Percentiles rank a stretch among this genome's conserved stretches.
Evolutionary conservation across 805 yeast species (phyloP).

Genomic region (Metschnikowia proteae): DNA sequence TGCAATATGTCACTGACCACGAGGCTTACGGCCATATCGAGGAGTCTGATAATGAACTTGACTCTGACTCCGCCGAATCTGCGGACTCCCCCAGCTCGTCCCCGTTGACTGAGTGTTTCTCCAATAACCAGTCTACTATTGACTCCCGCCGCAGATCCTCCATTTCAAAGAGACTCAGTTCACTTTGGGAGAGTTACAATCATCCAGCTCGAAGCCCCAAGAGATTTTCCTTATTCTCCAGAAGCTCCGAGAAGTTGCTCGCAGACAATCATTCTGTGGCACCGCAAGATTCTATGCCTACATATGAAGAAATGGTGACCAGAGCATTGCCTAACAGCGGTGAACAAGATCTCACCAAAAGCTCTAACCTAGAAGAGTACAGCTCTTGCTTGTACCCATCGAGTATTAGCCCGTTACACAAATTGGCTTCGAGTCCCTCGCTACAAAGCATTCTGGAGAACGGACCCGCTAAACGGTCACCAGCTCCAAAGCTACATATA

Average conservation of each 20-base stretch:
- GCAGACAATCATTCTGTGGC: neutral
- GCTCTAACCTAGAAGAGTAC: constrained; percentile 3
- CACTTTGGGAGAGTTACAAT: constrained; percentile 20
- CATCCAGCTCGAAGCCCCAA: constrained; percentile 19
- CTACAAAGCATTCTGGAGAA: constrained; percentile 4
- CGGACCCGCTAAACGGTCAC: neutral
- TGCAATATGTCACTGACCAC: constrained; percentile 8
- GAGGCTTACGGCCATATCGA: constrained; percentile 11
- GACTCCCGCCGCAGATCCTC: constrained; percentile 16
- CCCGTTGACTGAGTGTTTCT: constrained; percentile 15
- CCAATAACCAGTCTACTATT: constrained; percentile 8
- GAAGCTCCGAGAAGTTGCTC: constrained; percentile 6
- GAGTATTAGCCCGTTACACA: neutral
- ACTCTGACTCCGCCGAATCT: constrained; percentile 6
- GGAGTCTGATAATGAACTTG: constrained; percentile 7
- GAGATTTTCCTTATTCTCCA: constrained; percentile 16
- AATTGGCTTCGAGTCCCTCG: constrained; percentile 1
- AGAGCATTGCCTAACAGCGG: neutral
- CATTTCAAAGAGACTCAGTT: constrained; percentile 17
- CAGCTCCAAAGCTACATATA: neutral
- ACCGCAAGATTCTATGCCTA: constrained; percentile 2
- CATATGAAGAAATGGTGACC: constrained; percentile 3
- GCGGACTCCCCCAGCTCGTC: constrained; percentile 12
- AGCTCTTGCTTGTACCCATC: neutral
- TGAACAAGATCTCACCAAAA: neutral